These are phyloP conservation scores for Leccinum variabile DNA, from an alignment of 1,284 basidiomycete genomes.

Conservation along the genomic window DNA sequence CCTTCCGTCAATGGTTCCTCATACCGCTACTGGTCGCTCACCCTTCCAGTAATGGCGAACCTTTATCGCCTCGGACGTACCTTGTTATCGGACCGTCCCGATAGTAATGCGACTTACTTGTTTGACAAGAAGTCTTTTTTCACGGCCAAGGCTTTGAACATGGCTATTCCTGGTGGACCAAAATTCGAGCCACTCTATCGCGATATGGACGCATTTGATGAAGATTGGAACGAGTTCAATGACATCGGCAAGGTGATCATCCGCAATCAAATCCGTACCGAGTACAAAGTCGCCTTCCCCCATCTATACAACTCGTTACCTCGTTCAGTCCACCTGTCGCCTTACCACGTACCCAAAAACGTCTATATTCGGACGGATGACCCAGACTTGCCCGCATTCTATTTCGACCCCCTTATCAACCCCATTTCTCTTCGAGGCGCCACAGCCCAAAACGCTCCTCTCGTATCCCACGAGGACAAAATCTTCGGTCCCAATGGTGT, in stretches of 20 bases:
- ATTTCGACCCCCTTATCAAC: constrained; percentile 98
- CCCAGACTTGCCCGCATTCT: constrained; percentile 98
- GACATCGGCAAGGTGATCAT: constrained; percentile 99
- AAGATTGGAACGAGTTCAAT: constrained; percentile 99
- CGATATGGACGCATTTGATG: constrained; percentile 91
- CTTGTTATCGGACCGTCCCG: constrained; percentile 89
- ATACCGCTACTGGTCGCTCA: constrained; percentile 92
- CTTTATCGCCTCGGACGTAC: constrained; percentile 95
- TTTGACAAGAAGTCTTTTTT: constrained; percentile 99
- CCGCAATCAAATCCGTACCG: constrained; percentile 96
- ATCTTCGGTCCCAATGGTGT: constrained; percentile 83
- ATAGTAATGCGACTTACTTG: constrained; percentile 87
- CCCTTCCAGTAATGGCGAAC: constrained; percentile 94
- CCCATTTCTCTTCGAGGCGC: constrained; percentile 89
- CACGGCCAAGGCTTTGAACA: constrained; percentile 96
- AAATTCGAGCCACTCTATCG: constrained; percentile 96
- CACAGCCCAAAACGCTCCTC: constrained; percentile 77
- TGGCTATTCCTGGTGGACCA: constrained; percentile 98
- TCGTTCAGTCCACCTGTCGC: constrained; percentile 88
- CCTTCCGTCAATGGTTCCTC: constrained; percentile 89
- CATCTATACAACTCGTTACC: constrained; percentile 99
- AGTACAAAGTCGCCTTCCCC: constrained; percentile 99
- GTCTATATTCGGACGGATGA: constrained; percentile 99
- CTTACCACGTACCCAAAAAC: constrained; percentile 94
- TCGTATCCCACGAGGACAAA: constrained; percentile 87